Evolutionary conservation across 2,329 filamentous ascomycete species (phyloP), one percentile per base, ranked within the genome.

Genomic region (Alternaria ventricosa): DNA sequence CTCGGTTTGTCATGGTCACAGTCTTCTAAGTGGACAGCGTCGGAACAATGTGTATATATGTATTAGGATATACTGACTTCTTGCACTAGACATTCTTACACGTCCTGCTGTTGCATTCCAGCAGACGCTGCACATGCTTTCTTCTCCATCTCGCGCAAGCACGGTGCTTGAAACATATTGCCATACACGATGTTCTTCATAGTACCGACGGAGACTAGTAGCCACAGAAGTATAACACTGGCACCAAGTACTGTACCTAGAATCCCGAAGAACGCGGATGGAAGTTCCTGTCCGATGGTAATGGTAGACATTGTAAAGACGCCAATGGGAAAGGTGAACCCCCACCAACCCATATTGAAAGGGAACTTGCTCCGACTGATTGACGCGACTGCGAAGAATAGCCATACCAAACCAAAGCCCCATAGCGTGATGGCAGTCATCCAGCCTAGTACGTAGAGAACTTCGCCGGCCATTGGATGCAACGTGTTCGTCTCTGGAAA

Each of bases 301-400:
- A 81, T 79, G 0, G 84, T 86, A 15, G 76, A 80, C 72, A 74
- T 71, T 0, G 72, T 64, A 30, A 71, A 74, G 2, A 88, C 87
- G 2, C 87, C 87, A 13, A 87, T 69, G 0, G 87, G 87, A 68
- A 89, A 89, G 0, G 84, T 87, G 60, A 88, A 88, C 1, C 85
- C 85, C 86, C 86, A 89, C 86, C 87, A 87, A 6, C 87, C 87
- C 76, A 89, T 86, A 70, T 89, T 88, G 75, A 89, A 88, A 0
- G 86, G 85, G 66, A 88, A 86, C 47, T 71, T 75, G 49, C 72
- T 77, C 28, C 78, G 74, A 23, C 74, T 75, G 59, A 87, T 82
- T 28, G 81, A 82, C 2, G 83, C 82, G 0, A 87, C 64, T 0
- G 86, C 86, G 68, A 86, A 84, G 66, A 85, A 83, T 15, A 87